These are phyloP conservation scores for Rhodotorula sp. DNA, from an alignment of 1,284 basidiomycete genomes.

Conservation along the genomic window DNA sequence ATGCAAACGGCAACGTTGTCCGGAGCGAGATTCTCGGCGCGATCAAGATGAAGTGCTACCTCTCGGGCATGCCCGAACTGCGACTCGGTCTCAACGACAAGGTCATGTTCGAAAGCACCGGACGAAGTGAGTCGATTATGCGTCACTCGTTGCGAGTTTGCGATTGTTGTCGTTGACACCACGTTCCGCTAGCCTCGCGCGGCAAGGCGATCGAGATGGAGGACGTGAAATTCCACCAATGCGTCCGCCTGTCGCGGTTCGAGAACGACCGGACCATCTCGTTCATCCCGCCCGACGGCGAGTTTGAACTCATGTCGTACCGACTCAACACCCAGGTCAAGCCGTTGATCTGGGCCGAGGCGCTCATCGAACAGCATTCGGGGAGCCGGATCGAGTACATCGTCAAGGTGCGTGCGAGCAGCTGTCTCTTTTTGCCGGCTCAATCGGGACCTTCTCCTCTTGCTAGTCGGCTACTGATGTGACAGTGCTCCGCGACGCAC, in stretches of 20 bases:
- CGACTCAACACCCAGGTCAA: conserved; percentile 94
- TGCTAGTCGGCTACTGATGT: too few species aligned
- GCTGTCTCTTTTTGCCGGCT: too few species aligned
- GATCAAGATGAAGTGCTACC: conserved; percentile 99
- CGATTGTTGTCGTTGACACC: not conserved
- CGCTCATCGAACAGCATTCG: conserved; percentile 89
- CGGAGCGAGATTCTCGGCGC: conserved; percentile 96
- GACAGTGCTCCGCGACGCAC: too few species aligned
- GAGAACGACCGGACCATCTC: conserved; percentile 99
- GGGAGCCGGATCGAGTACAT: conserved; percentile 95
- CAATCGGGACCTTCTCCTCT: not conserved
- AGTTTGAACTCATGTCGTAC: conserved; percentile 98
- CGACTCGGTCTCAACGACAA: conserved; percentile 97
- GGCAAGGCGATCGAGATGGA: conserved; percentile 99
- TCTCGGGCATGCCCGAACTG: conserved; percentile 98
- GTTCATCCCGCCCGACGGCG: conserved; percentile 98
- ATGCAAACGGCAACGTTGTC: conserved; percentile 94
- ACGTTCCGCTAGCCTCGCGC: conserved; percentile 66
- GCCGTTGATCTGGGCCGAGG: conserved; percentile 97
- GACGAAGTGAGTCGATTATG: conserved; percentile 66
- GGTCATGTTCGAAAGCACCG: conserved; percentile 98
- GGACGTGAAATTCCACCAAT: conserved; percentile 99
- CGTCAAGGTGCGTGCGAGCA: conserved; percentile 63
- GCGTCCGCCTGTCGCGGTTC: conserved; percentile 97
- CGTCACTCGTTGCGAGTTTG: too few species aligned